Base-by-base conservation (phyloP, 176 grass and related monocot species). In the Calamus simplicifolius region DNA sequence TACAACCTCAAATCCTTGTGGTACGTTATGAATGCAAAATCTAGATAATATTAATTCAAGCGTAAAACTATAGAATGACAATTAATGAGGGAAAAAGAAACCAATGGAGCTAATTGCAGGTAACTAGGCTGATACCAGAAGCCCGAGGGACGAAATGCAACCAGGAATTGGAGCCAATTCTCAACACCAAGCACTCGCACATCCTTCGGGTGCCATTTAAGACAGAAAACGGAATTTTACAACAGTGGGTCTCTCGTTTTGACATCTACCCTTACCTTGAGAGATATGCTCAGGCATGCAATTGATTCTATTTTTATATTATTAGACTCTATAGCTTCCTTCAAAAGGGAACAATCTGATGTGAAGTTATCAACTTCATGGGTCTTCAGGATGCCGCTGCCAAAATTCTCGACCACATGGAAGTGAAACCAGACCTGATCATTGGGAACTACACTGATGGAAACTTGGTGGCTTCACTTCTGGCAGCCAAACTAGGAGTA, bases 361-460 rank as follows among this genome's bases (percentile, higher is more conserved):
- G 13, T 3, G 10, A 12, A 3, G 35, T 43, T 2, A 43, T 43
- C 35, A 10, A 43, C 8, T 43, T 18, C 14, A 13, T 28, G 4
- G 49, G 35, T 67, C 71, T 73, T 62, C 70, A 97, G 92, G 92
- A 97, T 61, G 63, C 93, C 43, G 77, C 78, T 62, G 69, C 69
- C 57, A 97, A 81, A 58, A 77, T 97, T 35, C 58, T 88, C n/a
- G 92, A 97, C 63, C 56, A 77, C 63, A 62, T 97, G 69, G 81
- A 91, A 73, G 92, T 83, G 3, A 97, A 97, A 65, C 92, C 92
- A 5, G 87, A 97, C 69, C 76, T 97, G 72, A 88, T 91, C 70
- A 97, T 97, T 3, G 92, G 92, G 48, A 97, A 97, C 71, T 97
- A 97, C 48, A 85, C 92, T 0, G 92, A 97, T 19, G 92, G 92